Percentiles rank a stretch among this genome's conserved stretches.
phyloP scores from a whole-genome alignment of 2,329 filamentous ascomycete species.

The Penicillium griseofulvum region DNA sequence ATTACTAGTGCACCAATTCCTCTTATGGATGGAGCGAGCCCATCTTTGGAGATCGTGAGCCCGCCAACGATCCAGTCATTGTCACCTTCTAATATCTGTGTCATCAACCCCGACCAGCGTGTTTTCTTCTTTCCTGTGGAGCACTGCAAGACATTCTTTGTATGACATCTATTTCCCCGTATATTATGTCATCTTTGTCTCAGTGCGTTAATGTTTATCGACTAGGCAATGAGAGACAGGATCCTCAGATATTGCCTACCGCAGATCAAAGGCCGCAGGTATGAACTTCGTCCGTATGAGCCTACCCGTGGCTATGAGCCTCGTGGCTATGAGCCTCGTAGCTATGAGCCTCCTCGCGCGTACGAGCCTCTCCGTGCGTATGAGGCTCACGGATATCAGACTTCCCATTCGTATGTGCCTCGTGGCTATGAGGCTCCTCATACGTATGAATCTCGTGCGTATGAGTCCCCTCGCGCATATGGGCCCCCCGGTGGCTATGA shows the following conservation, averaged over 20 bases:
- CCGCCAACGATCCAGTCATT: not conserved
- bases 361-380: too few relatives aligned
- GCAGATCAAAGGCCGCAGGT: not conserved
- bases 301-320: too few relatives aligned
- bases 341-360: too few relatives aligned
- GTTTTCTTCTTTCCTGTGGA: not conserved
- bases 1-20: not conserved
- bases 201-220: not conserved
- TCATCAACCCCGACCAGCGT: not conserved
- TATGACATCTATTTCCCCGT: not conserved
- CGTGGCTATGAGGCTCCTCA: too few relatives aligned
- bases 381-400: too few relatives aligned
- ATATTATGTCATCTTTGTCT: not conserved
- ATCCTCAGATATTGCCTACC: not conserved
- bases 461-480: too few relatives aligned
- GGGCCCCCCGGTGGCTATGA: too few relatives aligned
- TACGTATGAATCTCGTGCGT: too few relatives aligned
- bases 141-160: not conserved
- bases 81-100: not conserved
- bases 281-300: too few relatives aligned
- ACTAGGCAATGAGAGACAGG: not conserved
- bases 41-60: not conserved
- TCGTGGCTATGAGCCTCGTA: too few relatives aligned
- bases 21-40: not conserved
- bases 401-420: too few relatives aligned